Conservation (phyloP, 75 land plant species). For the Sequoia sempervirens region DNA sequence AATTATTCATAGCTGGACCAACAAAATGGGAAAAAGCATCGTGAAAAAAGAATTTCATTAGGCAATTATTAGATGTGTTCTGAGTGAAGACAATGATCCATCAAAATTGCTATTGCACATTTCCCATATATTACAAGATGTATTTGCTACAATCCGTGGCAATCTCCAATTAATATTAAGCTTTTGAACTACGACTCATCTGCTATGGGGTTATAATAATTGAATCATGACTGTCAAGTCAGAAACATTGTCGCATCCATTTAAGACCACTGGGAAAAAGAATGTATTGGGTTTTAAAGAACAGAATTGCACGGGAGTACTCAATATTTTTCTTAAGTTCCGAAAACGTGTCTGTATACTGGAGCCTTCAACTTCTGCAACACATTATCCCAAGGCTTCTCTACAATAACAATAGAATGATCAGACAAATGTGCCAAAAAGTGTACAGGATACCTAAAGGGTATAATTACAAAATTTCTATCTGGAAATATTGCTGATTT, state of each 20-base stretch:
- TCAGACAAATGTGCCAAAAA: slow-evolving; percentile 77
- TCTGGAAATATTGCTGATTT: not conserved
- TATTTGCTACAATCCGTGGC: not conserved
- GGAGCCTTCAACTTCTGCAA: slow-evolving; percentile 81
- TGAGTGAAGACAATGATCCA: not conserved
- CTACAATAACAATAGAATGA: slow-evolving; percentile 58
- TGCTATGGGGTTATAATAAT: not conserved
- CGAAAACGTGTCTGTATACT: slow-evolving; percentile 90
- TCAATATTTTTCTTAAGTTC: slow-evolving; percentile 42
- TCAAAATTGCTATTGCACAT: not conserved
- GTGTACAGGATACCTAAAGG: slow-evolving; percentile 76
- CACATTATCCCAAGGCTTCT: slow-evolving; percentile 87
- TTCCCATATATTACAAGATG: not conserved
- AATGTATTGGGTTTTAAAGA: not conserved
- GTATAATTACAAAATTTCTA: slow-evolving; percentile 57
- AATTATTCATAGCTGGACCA: not conserved
- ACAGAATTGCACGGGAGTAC: not conserved
- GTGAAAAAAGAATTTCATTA: not conserved
- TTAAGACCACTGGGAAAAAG: not conserved
- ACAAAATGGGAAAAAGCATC: not conserved
- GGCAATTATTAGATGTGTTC: not conserved
- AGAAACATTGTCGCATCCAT: not conserved
- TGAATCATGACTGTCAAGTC: not conserved
- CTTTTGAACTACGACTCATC: not conserved
- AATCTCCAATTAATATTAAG: not conserved